phyloP scores from a whole-genome alignment of 139 green algal genomes.

The Coccomyxa sp. region DNA sequence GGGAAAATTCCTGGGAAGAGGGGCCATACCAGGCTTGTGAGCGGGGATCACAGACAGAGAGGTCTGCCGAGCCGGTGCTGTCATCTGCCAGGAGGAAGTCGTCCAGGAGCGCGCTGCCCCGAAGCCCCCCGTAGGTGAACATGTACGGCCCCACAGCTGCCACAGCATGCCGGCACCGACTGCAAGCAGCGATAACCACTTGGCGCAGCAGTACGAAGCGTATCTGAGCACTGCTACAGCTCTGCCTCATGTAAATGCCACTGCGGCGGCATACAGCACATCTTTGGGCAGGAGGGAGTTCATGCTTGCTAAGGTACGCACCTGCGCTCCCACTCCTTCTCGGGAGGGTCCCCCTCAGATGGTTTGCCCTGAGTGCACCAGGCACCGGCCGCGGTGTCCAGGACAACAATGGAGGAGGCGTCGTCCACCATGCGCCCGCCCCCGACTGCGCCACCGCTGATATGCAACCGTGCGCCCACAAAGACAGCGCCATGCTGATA shows the following conservation, averaged over 20 bases:
- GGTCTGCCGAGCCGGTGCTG: constrained; percentile 61
- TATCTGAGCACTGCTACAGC: constrained; percentile 19
- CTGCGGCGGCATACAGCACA: background rate
- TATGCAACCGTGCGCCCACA: constrained; percentile 89
- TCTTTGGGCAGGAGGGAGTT: background rate
- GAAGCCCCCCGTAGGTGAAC: constrained; percentile 94
- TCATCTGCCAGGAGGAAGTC: constrained; percentile 80
- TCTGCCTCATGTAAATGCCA: background rate
- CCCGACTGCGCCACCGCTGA: constrained; percentile 92
- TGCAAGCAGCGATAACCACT: background rate
- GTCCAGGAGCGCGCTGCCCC: constrained; percentile 77
- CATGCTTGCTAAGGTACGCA: too few relatives aligned
- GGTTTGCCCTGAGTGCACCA: constrained; percentile 40
- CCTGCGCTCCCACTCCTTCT: constrained; percentile 7
- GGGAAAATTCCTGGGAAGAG: background rate
- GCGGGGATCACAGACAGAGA: constrained; percentile 77
- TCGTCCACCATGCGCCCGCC: constrained; percentile 95
- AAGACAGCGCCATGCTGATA: constrained; percentile 98
- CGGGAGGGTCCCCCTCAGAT: background rate
- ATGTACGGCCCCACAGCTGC: constrained; percentile 82
- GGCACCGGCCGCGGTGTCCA: constrained; percentile 77
- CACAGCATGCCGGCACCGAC: constrained; percentile 78
- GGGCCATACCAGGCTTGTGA: constrained; percentile 51
- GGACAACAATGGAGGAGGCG: constrained; percentile 65
- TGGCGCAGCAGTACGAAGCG: background rate